Evolutionary conservation across 768 basidiomycete genomes (phyloP), one percentile per base, ranked within the genome.

Genomic region (Boletellus ananas): DNA sequence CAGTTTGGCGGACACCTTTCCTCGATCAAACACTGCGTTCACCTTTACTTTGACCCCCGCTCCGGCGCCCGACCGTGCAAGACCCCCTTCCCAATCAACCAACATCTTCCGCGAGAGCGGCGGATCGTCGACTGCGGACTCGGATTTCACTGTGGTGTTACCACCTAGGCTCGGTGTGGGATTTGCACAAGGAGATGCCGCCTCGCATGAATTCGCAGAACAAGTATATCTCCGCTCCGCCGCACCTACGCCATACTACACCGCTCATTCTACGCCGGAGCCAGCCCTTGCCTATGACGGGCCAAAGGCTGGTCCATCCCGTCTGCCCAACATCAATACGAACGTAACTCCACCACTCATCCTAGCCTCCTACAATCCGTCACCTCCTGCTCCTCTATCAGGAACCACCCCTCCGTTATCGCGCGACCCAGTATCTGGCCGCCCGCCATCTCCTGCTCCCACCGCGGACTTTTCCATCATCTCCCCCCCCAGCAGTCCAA

Each of bases 391-490:
- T 40, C 64, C 43, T 63, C 69, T 35, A 54, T 66, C 31, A 59
- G 63, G 25, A 57, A 12, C 50, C 58, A 50, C 63, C 57, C 52
- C 59, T 58, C 51, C 73, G 4, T 16, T 47, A 34, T 52, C 55
- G 23, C 54, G 45, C 43, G 42, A 44, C 35, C 21, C 46, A 17
- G 14, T n/a, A 7, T 51, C 49, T 29, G 43, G 63, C 13, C 69
- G 74, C 34, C 73, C 77, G 5, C 64, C 74, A 20, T 79, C 78
- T 16, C 78, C 77, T 16, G 51, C 74, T 0, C 71, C 66, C 13
- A 75, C 72, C 23, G 70, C 72, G 16, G 77, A 78, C 49, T 78
- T 72, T 45, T 78, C 76, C 29, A 67, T 78, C 46, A 68, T 78
- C 43, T 73, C 69, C 18, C 73, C 72, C 47, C 74, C 73, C 16